A percentile compares a stretch with the other conserved stretches of the same genome.
Evolutionary conservation across 31 red algal genomes (phyloP).

Genomic region (Endocladia muricata): DNA sequence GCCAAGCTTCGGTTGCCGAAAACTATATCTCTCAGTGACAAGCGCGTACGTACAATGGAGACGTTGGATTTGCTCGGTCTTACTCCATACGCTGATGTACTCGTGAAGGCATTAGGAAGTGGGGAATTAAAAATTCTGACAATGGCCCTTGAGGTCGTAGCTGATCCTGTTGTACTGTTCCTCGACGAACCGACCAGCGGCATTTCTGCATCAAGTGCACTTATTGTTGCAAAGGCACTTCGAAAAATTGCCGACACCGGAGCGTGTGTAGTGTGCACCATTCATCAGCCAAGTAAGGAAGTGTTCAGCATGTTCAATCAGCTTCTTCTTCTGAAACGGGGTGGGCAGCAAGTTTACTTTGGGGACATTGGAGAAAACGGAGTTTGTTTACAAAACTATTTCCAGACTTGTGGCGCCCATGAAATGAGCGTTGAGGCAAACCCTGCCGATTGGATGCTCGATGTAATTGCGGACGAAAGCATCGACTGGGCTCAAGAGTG

Average conservation of each 20-base stretch:
- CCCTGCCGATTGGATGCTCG: conserved; percentile 64
- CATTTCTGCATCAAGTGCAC: conserved; percentile 62
- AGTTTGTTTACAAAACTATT: conserved; percentile 35
- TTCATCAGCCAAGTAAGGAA: conserved; percentile 79
- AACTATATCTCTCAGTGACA: conserved; percentile 43
- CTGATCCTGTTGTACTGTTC: conserved; percentile 63
- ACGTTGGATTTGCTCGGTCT: conserved; percentile 72
- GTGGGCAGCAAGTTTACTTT: conserved; percentile 85
- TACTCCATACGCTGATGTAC: conserved; percentile 24
- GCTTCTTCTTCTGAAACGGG: conserved; percentile 65
- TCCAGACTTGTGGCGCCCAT: conserved; percentile 31
- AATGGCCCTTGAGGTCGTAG: conserved; percentile 82
- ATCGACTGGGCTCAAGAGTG: conserved; percentile 33
- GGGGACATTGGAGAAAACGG: conserved; percentile 60
- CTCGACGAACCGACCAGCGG: conserved; percentile 89
- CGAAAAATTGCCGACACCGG: conserved; percentile 78
- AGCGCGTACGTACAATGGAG: conserved; percentile 30
- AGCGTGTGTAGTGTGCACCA: conserved; percentile 65
- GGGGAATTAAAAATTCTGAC: conserved; percentile 72
- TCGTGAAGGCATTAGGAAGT: conserved; percentile 47
- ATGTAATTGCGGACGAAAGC: conserved; percentile 69
- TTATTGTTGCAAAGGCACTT: conserved; percentile 44
- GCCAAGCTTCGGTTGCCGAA: conserved; percentile 67
- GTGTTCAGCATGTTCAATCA: conserved; percentile 82
- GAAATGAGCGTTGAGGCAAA: conserved; percentile 22